Conservation (phyloP, 129 eudicot species). For the Arctium minus region DNA sequence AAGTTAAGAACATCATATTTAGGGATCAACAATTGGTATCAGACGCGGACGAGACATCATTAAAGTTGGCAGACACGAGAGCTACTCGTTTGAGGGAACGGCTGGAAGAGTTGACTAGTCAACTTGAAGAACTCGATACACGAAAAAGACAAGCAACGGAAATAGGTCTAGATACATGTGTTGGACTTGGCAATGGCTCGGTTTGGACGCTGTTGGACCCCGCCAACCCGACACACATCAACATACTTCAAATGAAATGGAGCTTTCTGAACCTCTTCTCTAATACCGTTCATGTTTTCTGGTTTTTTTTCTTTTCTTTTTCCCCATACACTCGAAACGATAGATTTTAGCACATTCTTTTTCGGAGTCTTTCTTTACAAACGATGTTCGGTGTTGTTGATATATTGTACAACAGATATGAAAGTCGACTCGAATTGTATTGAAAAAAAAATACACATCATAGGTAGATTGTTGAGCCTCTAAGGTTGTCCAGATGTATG, state of each 20-base stretch:
- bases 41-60: constrained; percentile 88
- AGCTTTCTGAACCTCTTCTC: constrained; percentile 90
- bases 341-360: constrained; percentile 16
- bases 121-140: constrained; percentile 71
- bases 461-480: too few relatives aligned
- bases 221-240: constrained; percentile 37
- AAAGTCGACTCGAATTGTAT: not conserved
- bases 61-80: constrained; percentile 77
- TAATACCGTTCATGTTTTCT: constrained; percentile 24
- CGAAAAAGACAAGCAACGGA: constrained; percentile 38
- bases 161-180: constrained; percentile 68
- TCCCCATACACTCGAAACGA: not conserved
- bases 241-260: constrained; percentile 79
- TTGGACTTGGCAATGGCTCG: constrained; percentile 99
- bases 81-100: constrained; percentile 78
- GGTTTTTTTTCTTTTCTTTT: constrained; percentile 9
- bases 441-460: too few relatives aligned
- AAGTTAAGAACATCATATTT: too few relatives aligned
- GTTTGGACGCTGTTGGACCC: constrained; percentile 62
- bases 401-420: constrained; percentile 17
- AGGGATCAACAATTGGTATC: too few relatives aligned
- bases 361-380: not conserved
- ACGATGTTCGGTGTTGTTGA: not conserved
- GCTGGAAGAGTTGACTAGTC: constrained; percentile 78
- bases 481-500: too few relatives aligned